phyloP scores from a whole-genome alignment of 352 stramenopile genomes.

The Phytophthora hibernalis region DNA sequence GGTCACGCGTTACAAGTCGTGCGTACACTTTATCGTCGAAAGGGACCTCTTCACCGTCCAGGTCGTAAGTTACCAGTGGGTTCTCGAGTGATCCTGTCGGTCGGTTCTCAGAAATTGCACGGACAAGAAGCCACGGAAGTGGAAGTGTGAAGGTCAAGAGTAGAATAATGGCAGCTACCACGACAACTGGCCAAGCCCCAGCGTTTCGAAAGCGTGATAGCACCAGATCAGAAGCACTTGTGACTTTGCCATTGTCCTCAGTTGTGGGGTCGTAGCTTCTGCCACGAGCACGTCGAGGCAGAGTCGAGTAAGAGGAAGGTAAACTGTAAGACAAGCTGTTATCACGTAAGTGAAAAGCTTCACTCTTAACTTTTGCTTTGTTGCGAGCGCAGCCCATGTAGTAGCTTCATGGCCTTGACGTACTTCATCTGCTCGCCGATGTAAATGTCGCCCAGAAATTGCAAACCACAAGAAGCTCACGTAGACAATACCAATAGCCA shows the following conservation, averaged over 20 bases:
- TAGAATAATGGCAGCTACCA: slow-evolving; percentile 32
- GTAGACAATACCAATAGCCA: slow-evolving; percentile 39
- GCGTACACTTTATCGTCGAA: slow-evolving; percentile 61
- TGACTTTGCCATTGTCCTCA: not conserved
- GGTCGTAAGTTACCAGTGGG: slow-evolving; percentile 46
- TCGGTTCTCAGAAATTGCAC: slow-evolving; percentile 45
- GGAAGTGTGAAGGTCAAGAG: slow-evolving; percentile 49
- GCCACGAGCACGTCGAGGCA: slow-evolving; percentile 42
- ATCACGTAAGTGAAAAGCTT: slow-evolving; percentile 51
- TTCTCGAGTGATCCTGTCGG: slow-evolving; percentile 51
- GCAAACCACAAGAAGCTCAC: slow-evolving; percentile 53
- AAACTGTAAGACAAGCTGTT: slow-evolving; percentile 51
- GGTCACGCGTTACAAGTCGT: slow-evolving; percentile 42
- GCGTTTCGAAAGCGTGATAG: slow-evolving; percentile 24
- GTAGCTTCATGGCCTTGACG: slow-evolving; percentile 52
- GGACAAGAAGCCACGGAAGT: slow-evolving; percentile 41
- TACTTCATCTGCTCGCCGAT: slow-evolving; percentile 52
- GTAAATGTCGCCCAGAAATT: slow-evolving; percentile 39
- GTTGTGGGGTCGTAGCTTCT: not conserved
- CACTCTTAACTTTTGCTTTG: slow-evolving; percentile 42
- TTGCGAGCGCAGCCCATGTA: slow-evolving; percentile 43
- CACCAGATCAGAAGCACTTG: slow-evolving; percentile 23
- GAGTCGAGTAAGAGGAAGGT: slow-evolving; percentile 51
- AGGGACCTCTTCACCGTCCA: slow-evolving; percentile 47
- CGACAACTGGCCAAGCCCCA: slow-evolving; percentile 33